phyloP scores from a whole-genome alignment of 1,284 basidiomycete species.

The Phellinidium pouzarii region DNA sequence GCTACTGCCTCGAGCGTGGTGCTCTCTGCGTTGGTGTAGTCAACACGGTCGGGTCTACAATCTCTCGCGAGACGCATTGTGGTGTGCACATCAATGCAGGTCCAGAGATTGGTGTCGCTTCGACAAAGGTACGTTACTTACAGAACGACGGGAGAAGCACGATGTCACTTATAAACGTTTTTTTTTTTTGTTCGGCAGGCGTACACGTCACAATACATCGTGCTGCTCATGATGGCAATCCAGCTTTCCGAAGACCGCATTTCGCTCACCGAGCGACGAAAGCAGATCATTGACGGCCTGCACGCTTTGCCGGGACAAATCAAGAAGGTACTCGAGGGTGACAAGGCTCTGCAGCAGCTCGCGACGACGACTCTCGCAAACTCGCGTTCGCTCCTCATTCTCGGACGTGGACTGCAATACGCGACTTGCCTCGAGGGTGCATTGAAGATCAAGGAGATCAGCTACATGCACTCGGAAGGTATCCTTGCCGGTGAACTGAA shows the following conservation, averaged over 20 bases:
- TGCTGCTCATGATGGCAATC: constrained; percentile 95
- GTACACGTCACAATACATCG: constrained; percentile 99
- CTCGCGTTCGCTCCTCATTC: constrained; percentile 89
- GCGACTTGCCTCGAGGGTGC: constrained; percentile 98
- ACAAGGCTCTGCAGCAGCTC: constrained; percentile 76
- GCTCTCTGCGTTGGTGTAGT: constrained; percentile 96
- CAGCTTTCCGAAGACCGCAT: constrained; percentile 97
- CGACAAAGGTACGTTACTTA: constrained; percentile 77
- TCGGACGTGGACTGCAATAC: constrained; percentile 98
- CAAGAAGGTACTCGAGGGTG: constrained; percentile 79
- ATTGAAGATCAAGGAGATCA: constrained; percentile 99
- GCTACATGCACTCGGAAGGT: constrained; percentile 88
- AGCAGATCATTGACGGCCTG: constrained; percentile 91
- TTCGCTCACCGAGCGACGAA: constrained; percentile 84
- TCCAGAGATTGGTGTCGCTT: constrained; percentile 98
- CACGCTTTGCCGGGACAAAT: constrained; percentile 89
- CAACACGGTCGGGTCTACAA: constrained; percentile 97
- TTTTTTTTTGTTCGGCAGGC: constrained; percentile 44
- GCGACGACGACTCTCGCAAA: constrained; percentile 72
- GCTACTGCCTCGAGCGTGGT: constrained; percentile 95
- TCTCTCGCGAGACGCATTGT: constrained; percentile 97
- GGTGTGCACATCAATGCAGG: constrained; percentile 99
- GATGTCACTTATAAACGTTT: background rate
- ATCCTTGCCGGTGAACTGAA: constrained; percentile 98
- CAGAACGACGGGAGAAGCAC: no score